Base-by-base conservation (phyloP, 441 rosid genomes). In the Erysimum pusillum region DNA sequence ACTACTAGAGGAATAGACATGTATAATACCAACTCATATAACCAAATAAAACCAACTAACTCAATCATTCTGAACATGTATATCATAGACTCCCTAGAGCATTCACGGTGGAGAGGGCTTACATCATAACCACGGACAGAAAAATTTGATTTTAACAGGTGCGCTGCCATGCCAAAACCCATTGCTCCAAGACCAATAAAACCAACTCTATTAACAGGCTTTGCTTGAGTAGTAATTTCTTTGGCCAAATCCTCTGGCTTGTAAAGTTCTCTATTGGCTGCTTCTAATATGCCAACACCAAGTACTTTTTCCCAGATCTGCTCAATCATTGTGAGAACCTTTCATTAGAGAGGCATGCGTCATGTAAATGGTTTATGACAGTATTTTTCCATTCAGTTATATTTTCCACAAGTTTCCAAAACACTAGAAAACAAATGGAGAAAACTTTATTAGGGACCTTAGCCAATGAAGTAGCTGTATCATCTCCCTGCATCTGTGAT, bases 181-280 rank as follows among this genome's bases (percentile, higher is more conserved):
- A 96, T 96, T 84, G 98, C 98, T 75, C 98, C 98, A 63, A 91
- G 99, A 69, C 99, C 99, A 81, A 91, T 86, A 76, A 93, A 96
- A 78, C 98, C 97, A 77, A 93, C 81, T 77, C 84, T 86, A 62
- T 80, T 82, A 61, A 90, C 96, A 62, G 82, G 62, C 74, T 74
- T 82, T 69, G 94, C 89, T 68, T 81, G 83, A 76, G 87, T 73
- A 65, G 78, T 83, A 67, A 89, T 76, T 74, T 91, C 83, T 72
- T 73, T 35, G 20, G 94, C 97, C 65, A 90, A 76, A 69, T 89
- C 80, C 79, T 91, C 97, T 34, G 98, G 94, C 62, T 74, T 65
- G 82, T 96, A 96, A 70, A 82, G 76, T 82, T 89, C 92, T 61
- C 73, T 77, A 83, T 63, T 87, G 75, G 93, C 97, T 57, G 96